phyloP scores from a whole-genome alignment of 495 filamentous ascomycete genomes.

The Penicillium paradoxum region DNA sequence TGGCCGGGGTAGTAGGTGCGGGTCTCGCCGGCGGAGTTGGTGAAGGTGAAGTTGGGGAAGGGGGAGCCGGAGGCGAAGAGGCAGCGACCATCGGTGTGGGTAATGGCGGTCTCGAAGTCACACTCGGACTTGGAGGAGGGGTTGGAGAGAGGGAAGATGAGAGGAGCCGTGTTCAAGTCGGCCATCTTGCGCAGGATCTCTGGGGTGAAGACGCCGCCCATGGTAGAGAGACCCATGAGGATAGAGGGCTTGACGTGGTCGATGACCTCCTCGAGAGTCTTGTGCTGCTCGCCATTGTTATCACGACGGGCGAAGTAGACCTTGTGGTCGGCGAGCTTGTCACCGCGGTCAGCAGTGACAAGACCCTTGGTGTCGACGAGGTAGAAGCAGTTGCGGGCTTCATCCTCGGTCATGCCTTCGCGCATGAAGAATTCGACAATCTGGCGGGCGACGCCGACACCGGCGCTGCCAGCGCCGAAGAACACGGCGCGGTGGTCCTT shows the following conservation, averaged over 20 bases:
- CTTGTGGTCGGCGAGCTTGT: conserved; percentile 94
- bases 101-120: conserved; percentile 87
- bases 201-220: conserved; percentile 89
- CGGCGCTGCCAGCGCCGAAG: conserved; percentile 91
- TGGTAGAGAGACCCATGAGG: conserved; percentile 90
- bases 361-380: conserved; percentile 96
- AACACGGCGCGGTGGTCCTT: conserved; percentile 94
- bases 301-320: conserved; percentile 92
- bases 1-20: conserved; percentile 82
- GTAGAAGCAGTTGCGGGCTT: conserved; percentile 88
- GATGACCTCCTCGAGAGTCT: conserved; percentile 84
- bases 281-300: conserved; percentile 87
- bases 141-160: conserved; percentile 93
- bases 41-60: conserved; percentile 66
- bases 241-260: conserved; percentile 92
- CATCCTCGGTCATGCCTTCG: conserved; percentile 87
- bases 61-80: conserved; percentile 95
- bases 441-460: conserved; percentile 95
- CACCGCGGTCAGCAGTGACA: conserved; percentile 88
- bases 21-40: conserved; percentile 55
- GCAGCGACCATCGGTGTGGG: conserved; percentile 80
- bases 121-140: conserved; percentile 94
- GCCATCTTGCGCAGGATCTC: conserved; percentile 81
- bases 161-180: conserved; percentile 71
- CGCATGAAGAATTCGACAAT: conserved; percentile 93